phyloP scores from a whole-genome alignment of 2,329 filamentous ascomycete species.

The Pyrenophora graminea region DNA sequence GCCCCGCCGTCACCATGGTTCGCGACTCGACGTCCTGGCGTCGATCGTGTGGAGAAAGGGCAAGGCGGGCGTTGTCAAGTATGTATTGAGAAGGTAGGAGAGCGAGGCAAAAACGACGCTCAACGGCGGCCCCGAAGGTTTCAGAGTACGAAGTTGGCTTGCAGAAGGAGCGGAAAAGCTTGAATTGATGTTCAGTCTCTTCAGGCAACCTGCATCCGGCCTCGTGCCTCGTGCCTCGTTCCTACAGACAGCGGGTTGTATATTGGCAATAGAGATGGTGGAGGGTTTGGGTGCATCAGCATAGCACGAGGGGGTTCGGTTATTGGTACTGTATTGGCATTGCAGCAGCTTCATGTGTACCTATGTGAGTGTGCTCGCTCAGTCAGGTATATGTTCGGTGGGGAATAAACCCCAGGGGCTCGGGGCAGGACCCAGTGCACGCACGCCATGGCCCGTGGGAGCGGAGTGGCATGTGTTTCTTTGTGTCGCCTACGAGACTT shows the following conservation, averaged over 20 bases:
- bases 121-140: slow-evolving; percentile 11
- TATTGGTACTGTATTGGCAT: not conserved
- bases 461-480: slow-evolving; percentile 27
- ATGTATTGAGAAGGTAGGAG: too few relatives aligned
- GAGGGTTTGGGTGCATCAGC: not conserved
- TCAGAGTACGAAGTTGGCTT: slow-evolving; percentile 4
- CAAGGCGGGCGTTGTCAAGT: too few relatives aligned
- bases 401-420: slow-evolving; percentile 4
- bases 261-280: slow-evolving; percentile 13
- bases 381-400: not conserved
- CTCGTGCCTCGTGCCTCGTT: not conserved
- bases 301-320: not conserved
- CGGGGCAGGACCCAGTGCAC: slow-evolving; percentile 8
- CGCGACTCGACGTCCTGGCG: not conserved
- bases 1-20: not conserved
- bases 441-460: slow-evolving; percentile 21
- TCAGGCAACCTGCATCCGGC: not conserved
- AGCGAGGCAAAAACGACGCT: not conserved
- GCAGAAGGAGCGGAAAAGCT: not conserved
- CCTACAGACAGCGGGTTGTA: not conserved
- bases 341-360: too few relatives aligned
- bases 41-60: not conserved
- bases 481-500: slow-evolving; percentile 28
- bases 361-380: not conserved
- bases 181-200: not conserved